Conservation (phyloP, 208 protist species). For the Angomonas ambiguus region DNA sequence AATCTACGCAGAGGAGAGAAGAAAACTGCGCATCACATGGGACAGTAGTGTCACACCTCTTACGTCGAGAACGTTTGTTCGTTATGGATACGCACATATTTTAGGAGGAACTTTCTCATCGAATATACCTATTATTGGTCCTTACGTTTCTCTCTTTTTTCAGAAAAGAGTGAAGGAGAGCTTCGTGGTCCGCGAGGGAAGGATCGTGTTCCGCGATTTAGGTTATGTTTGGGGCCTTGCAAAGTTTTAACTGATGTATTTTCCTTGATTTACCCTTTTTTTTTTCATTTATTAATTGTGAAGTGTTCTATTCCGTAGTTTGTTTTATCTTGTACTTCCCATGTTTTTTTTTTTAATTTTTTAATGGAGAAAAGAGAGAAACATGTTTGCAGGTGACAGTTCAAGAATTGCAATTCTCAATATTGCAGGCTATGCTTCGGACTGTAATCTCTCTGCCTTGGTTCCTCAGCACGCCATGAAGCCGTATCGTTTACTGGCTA, state of each 20-base stretch:
- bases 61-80: constrained; percentile 69
- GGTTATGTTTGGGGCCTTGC: constrained; percentile 63
- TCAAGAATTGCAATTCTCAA: constrained; percentile 63
- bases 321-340: neutral
- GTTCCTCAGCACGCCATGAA: constrained; percentile 90
- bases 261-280: constrained; percentile 4
- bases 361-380: neutral
- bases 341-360: constrained; percentile 3
- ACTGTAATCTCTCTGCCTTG: constrained; percentile 82
- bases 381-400: neutral
- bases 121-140: constrained; percentile 46
- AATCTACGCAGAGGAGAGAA: constrained; percentile 40
- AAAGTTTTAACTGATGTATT: constrained; percentile 16
- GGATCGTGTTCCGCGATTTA: constrained; percentile 67
- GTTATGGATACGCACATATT: constrained; percentile 65
- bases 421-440: constrained; percentile 75
- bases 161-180: constrained; percentile 61
- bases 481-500: constrained; percentile 77
- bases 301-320: neutral
- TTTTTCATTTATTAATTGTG: constrained; percentile 2
- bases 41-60: constrained; percentile 33
- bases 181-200: constrained; percentile 65
- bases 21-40: constrained; percentile 64
- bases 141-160: constrained; percentile 47
- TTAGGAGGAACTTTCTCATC: constrained; percentile 27